phyloP scores from a whole-genome alignment of 495 filamentous ascomycete genomes.

The Recurvomyces mirabilis region DNA sequence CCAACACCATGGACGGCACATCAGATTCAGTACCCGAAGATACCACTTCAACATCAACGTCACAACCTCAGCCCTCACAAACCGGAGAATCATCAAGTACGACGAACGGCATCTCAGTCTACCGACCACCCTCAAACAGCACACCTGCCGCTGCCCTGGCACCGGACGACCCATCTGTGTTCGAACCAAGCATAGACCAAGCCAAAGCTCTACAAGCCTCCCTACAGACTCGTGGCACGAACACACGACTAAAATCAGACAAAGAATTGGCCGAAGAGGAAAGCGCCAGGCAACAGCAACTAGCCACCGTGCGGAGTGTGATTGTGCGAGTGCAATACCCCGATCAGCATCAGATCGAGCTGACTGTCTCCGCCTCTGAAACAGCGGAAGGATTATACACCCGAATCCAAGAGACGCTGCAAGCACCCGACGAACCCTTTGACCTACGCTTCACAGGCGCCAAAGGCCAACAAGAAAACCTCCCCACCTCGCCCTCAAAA shows the following conservation, averaged over 20 bases:
- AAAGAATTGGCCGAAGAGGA: slow-evolving; percentile 51
- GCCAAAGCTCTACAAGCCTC: slow-evolving; percentile 69
- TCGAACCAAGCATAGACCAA: slow-evolving; percentile 73
- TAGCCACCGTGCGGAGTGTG: slow-evolving; percentile 54
- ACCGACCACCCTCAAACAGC: slow-evolving; percentile 54
- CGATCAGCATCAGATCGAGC: slow-evolving; percentile 61
- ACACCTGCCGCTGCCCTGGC: slow-evolving; percentile 64
- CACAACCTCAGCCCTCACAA: not conserved
- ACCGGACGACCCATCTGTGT: slow-evolving; percentile 59
- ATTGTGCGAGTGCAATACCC: slow-evolving; percentile 77
- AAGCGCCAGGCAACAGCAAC: slow-evolving; percentile 45
- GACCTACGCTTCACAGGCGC: slow-evolving; percentile 36
- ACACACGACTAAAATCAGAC: slow-evolving; percentile 59
- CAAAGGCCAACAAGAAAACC: slow-evolving; percentile 5
- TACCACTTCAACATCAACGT: slow-evolving; percentile 1
- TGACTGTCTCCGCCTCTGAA: slow-evolving; percentile 50
- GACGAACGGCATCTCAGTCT: slow-evolving; percentile 50
- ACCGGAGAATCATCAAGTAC: slow-evolving; percentile 10
- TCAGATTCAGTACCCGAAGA: slow-evolving; percentile 23
- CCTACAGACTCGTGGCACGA: slow-evolving; percentile 50
- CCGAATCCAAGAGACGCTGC: slow-evolving; percentile 47
- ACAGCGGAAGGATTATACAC: slow-evolving; percentile 55
- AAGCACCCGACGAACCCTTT: slow-evolving; percentile 37
- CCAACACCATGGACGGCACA: slow-evolving; percentile 16
- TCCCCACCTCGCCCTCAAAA: slow-evolving; percentile 33